Base-by-base conservation (phyloP, 75 land plant genomes). In the Pinus taeda region DNA sequence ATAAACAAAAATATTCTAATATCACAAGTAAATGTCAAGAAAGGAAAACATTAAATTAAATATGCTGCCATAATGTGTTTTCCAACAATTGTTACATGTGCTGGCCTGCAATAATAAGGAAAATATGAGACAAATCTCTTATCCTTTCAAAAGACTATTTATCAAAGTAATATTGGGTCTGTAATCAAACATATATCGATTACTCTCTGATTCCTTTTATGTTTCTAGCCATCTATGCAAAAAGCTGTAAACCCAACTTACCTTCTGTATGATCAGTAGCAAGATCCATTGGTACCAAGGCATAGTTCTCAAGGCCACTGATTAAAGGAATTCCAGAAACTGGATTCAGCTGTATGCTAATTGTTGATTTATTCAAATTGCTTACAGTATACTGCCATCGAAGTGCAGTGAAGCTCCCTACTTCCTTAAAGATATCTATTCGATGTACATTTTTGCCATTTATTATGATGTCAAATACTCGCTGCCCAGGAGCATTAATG, bases 231-330 rank as follows among this genome's bases (percentile, higher is more conserved):
- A 33, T 67, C 67, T 67, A n/a, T 37, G n/a, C 20, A 39, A 67
- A 11, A 67, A 18, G 6, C 75, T 39, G 75, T 62, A 75, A 29
- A 21, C 49, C 75, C 73, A 8, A 66, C 75, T 74, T 74, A 97
- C 99, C 99, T 89, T 97, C 93, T 20, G 79, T 77, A 2, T 85
- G 83, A 26, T 83, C 84, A 21, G 99, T 97, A 4, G 90, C 71
- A 55, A 88, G 62, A 74, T 95, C 99, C 66, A 71, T 79, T 4
- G 89, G 92, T 65, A 94, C 84, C 45, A 97, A 39, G 0, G 99
- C 99, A 73, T 92, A 90, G 79, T 91, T 93, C 90, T 97, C 99
- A 67, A 97, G 70, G 26, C 95, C 98, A 75, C 92, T 80, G 20
- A 95, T 75, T 12, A 92, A 21, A 0, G 95, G 95, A 65, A 61